phyloP scores from a whole-genome alignment of 2,329 filamentous ascomycete genomes.

The Pestalotiopsis sp. region DNA sequence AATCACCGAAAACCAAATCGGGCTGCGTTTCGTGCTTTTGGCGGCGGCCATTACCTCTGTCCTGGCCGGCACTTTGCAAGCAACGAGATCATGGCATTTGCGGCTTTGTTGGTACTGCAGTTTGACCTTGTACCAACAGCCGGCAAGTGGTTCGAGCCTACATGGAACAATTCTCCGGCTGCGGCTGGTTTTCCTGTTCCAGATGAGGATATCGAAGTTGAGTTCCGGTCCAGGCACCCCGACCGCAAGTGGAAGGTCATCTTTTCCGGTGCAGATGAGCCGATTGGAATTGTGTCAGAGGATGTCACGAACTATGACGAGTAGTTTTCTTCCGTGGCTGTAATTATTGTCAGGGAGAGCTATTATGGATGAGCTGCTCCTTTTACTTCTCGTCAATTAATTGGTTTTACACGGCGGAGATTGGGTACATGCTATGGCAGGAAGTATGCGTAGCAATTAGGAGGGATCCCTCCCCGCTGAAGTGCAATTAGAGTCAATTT shows the following conservation, averaged over 20 bases:
- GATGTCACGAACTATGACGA: slow-evolving; percentile 25
- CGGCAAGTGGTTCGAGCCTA: slow-evolving; percentile 23
- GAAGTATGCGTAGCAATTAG: too few species aligned
- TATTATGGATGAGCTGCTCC: too few species aligned
- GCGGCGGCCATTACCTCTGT: slow-evolving; percentile 42
- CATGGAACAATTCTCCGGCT: slow-evolving; percentile 14
- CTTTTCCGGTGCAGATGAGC: slow-evolving; percentile 23
- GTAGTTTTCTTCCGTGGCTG: background rate
- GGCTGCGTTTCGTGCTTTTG: slow-evolving; percentile 40
- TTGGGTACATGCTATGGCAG: too few species aligned
- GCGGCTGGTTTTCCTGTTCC: slow-evolving; percentile 24
- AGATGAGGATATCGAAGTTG: slow-evolving; percentile 27
- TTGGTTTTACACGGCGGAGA: too few species aligned
- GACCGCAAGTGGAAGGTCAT: slow-evolving; percentile 22
- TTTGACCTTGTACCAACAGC: slow-evolving; percentile 30
- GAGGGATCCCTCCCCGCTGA: too few species aligned
- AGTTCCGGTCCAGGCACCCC: slow-evolving; percentile 20
- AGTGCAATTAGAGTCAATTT: too few species aligned
- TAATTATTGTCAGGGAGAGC: too few species aligned
- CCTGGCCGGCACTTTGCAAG: slow-evolving; percentile 42
- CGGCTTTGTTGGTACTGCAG: slow-evolving; percentile 33
- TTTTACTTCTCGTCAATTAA: slow-evolving; percentile 17
- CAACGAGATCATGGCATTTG: slow-evolving; percentile 40
- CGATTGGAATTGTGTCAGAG: slow-evolving; percentile 14
- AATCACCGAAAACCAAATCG: slow-evolving; percentile 14